Percentiles rank a stretch among this genome's conserved stretches.
phyloP scores from a whole-genome alignment of 768 basidiomycete species.

The Russula olivacea region DNA sequence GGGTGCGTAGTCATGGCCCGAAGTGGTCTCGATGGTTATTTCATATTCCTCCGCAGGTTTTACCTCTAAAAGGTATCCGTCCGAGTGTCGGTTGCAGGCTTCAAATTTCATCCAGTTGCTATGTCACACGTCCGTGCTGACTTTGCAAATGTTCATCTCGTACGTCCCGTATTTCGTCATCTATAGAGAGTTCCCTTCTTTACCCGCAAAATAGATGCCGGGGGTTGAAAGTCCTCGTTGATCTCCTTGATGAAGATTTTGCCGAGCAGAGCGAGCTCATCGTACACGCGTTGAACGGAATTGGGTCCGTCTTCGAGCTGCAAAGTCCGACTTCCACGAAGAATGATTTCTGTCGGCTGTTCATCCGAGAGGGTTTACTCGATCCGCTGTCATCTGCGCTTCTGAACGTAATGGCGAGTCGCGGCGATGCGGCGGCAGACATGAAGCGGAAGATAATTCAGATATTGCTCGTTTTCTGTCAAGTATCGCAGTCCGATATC shows the following conservation, averaged over 20 bases:
- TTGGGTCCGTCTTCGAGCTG: conserved; percentile 91
- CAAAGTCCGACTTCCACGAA: conserved; percentile 88
- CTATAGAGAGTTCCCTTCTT: neutral
- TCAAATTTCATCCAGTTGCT: conserved; percentile 91
- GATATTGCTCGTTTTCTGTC: conserved; percentile 85
- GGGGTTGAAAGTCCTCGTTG: conserved; percentile 89
- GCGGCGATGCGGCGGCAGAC: conserved; percentile 56
- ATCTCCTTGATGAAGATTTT: conserved; percentile 95
- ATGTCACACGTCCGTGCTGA: conserved; percentile 88
- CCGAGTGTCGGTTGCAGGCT: conserved; percentile 91
- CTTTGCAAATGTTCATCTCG: conserved; percentile 99
- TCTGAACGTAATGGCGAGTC: conserved; percentile 77
- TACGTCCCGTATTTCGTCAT: conserved; percentile 39
- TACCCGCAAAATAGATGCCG: conserved; percentile 58
- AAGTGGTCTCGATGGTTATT: conserved; percentile 7
- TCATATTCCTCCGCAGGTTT: conserved; percentile 50
- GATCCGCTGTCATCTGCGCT: conserved; percentile 90
- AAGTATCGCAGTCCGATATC: conserved; percentile 92
- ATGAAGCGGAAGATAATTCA: conserved; percentile 88
- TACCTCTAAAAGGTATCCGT: conserved; percentile 89
- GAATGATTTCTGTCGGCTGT: conserved; percentile 98
- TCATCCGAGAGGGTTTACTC: conserved; percentile 90
- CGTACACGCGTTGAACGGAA: conserved; percentile 89
- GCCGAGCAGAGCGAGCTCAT: conserved; percentile 86
- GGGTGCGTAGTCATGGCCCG: conserved; percentile 42